A percentile compares a stretch with the other conserved stretches of the same genome.
Evolutionary conservation across 192 early-diverging fungal genomes (phyloP).

Genomic region (Chytriomyces hyalinus): DNA sequence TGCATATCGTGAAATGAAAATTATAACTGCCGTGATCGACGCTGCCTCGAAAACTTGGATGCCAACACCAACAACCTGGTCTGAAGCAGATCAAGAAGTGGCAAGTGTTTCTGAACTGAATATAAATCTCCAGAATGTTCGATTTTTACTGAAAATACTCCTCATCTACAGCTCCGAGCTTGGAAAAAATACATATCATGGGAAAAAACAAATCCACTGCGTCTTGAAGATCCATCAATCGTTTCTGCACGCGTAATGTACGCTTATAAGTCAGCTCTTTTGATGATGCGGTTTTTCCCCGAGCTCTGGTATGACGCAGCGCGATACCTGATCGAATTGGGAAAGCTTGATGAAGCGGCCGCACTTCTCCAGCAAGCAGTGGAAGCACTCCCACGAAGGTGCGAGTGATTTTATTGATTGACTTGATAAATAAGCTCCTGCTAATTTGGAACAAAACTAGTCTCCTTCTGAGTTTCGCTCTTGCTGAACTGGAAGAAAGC

Average conservation of each 20-base stretch:
- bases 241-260: slow-evolving; percentile 76
- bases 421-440: neutral
- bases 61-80: slow-evolving; percentile 83
- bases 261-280: slow-evolving; percentile 85
- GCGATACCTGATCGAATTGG: slow-evolving; percentile 36
- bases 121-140: slow-evolving; percentile 15
- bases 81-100: slow-evolving; percentile 65
- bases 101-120: slow-evolving; percentile 49
- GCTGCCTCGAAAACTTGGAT: slow-evolving; percentile 61
- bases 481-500: slow-evolving; percentile 56
- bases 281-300: slow-evolving; percentile 83
- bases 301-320: slow-evolving; percentile 80
- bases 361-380: slow-evolving; percentile 60
- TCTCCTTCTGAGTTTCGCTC: slow-evolving; percentile 53
- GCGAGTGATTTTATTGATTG: slow-evolving; percentile 9
- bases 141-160: slow-evolving; percentile 5
- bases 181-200: slow-evolving; percentile 92
- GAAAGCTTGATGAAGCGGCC: slow-evolving; percentile 62
- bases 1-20: slow-evolving; percentile 78
- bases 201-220: slow-evolving; percentile 88
- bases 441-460: slow-evolving; percentile 30
- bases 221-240: slow-evolving; percentile 64
- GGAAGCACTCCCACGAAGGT: slow-evolving; percentile 76
- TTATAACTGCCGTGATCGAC: slow-evolving; percentile 78
- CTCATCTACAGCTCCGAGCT: slow-evolving; percentile 35